phyloP scores from a whole-genome alignment of 306 rosid genomes.

The Chamaecrista fasciculata region DNA sequence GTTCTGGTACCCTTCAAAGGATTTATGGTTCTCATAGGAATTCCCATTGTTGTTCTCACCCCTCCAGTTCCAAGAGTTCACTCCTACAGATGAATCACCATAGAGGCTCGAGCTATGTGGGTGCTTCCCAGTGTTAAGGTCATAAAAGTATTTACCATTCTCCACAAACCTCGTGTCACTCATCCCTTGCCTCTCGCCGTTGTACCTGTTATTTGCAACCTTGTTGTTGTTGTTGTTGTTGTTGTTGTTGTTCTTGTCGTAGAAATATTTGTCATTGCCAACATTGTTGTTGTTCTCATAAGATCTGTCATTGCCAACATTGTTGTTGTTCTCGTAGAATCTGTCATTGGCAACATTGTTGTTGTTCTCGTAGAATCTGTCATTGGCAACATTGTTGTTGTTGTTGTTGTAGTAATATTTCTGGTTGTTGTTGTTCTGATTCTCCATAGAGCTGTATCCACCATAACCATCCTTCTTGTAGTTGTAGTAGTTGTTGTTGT shows the following conservation, averaged over 20 bases:
- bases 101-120: conserved; percentile 45
- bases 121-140: conserved; percentile 35
- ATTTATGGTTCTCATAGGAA: conserved; percentile 38
- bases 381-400: conserved; percentile 29
- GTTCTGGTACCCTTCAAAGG: conserved; percentile 61
- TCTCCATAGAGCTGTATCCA: conserved; percentile 35
- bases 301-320: conserved; percentile 26
- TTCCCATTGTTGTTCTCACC: conserved; percentile 49
- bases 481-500: conserved; percentile 31
- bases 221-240: conserved; percentile 16
- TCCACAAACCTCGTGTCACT: conserved; percentile 90
- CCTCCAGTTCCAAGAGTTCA: conserved; percentile 37
- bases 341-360: conserved; percentile 15
- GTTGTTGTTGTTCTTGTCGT: conserved; percentile 6
- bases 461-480: conserved; percentile 31
- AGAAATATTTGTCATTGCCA: conserved; percentile 20
- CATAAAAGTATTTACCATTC: conserved; percentile 62
- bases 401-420: conserved; percentile 25
- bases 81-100: conserved; percentile 36
- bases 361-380: conserved; percentile 15
- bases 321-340: conserved; percentile 18
- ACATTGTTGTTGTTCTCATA: conserved; percentile 28
- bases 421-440: conserved; percentile 34
- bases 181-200: conserved; percentile 75
- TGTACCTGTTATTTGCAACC: conserved; percentile 30